Conservation (phyloP, 2,329 filamentous ascomycete genomes). For the Coleophoma cylindrospora region DNA sequence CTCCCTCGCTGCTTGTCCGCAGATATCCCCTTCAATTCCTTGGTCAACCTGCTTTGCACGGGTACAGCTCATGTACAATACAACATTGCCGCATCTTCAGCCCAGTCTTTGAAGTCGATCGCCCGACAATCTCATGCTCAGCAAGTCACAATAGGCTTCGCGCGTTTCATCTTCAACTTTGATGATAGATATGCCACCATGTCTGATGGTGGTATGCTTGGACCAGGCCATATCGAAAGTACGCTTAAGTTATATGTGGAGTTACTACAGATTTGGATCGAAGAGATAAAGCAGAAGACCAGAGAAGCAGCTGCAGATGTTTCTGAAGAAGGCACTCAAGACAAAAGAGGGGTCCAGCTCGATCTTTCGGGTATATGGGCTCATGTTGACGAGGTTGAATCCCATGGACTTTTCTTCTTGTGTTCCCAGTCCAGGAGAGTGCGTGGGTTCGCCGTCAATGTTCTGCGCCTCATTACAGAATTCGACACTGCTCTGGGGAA, state of each 20-base stretch:
- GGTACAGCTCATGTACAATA: slow-evolving; percentile 92
- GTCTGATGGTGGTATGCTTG: slow-evolving; percentile 95
- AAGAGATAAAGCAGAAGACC: slow-evolving; percentile 85
- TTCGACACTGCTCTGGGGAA: slow-evolving; percentile 88
- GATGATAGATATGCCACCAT: slow-evolving; percentile 97
- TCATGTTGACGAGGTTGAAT: slow-evolving; percentile 94
- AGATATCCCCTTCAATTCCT: slow-evolving; percentile 85
- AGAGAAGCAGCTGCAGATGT: slow-evolving; percentile 65
- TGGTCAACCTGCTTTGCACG: slow-evolving; percentile 93
- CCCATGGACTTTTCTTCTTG: slow-evolving; percentile 92
- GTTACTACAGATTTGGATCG: slow-evolving; percentile 92
- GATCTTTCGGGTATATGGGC: slow-evolving; percentile 86
- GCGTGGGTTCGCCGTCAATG: slow-evolving; percentile 84
- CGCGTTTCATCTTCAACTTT: slow-evolving; percentile 97
- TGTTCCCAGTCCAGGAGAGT: slow-evolving; percentile 93
- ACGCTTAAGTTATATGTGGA: slow-evolving; percentile 92
- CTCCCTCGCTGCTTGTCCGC: slow-evolving; percentile 88
- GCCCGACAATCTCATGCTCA: slow-evolving; percentile 90
- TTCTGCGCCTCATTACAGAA: slow-evolving; percentile 85
- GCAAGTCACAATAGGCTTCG: slow-evolving; percentile 93
- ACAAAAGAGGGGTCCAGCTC: slow-evolving; percentile 70
- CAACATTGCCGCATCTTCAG: slow-evolving; percentile 88
- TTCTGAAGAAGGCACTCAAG: slow-evolving; percentile 56
- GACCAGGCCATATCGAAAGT: slow-evolving; percentile 88
- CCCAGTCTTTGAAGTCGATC: slow-evolving; percentile 90